Base-by-base conservation (phyloP, 2,329 filamentous ascomycete species). In the Diaporthe sp. region DNA sequence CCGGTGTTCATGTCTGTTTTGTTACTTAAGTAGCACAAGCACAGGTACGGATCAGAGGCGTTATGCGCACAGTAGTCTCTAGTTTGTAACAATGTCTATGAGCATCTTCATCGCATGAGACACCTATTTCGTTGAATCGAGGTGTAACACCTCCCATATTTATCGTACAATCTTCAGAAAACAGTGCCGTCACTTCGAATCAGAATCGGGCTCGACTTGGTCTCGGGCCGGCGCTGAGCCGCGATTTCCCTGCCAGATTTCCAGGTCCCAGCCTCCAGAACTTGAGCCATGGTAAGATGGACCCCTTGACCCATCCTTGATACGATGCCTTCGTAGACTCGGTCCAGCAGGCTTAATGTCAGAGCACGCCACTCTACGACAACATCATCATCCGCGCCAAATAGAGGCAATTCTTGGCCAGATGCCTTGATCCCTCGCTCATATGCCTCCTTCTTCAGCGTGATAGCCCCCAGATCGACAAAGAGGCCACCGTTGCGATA, bases 401-500 rank as follows among this genome's bases (percentile, higher is more conserved):
- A 91, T 77, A 88, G 83, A 54, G 87, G 87, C 0, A 86, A 84
- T 4, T 86, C 84, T 74, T 86, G 35, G 78, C 83, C 78, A 80
- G 79, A 89, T 57, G 84, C 83, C 71, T 91, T 87, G 30, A 97
- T 83, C 3, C 95, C 95, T 35, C 94, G 90, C 79, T 94, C 89
- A 74, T 88, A 84, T 76, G 96, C 94, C 4, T 89, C 87, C 2
- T 89, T 84, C 82, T 96, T 97, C 55, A 98, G 85, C 0, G 89
- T 95, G 75, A 98, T 83, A 4, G 98, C 90, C 2, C 95, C 95
- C 42, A 95, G 92, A 80, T 98, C 91, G 76, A 98, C 92, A 76
- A 98, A 92, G 4, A 98, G 87, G 17, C 96, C 96, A 57, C 96
- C 96, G 79, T 98, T 98, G 74, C 96, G 91, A 82, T 98, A 98